Evolutionary conservation across 345 rosid genomes (phyloP).

Genomic region (Populus alba): DNA sequence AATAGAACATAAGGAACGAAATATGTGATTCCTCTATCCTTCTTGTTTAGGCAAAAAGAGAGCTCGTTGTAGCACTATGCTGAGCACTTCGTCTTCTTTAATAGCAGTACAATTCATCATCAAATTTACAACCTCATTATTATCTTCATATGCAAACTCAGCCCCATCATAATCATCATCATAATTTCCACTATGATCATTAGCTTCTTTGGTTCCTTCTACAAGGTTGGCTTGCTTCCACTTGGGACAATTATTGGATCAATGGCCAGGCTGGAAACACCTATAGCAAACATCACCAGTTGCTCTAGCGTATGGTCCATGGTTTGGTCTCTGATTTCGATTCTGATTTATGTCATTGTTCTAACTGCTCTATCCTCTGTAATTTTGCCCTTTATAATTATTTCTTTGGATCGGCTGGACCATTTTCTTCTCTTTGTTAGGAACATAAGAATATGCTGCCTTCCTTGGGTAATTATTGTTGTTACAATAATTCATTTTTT

Average conservation of each 20-base stretch:
- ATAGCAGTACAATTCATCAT: neutral
- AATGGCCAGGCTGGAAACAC: neutral
- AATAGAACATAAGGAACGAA: neutral
- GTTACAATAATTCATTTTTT: too few relatives aligned
- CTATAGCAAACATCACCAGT: neutral
- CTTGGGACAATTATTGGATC: neutral
- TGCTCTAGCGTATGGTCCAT: neutral
- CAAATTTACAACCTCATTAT: neutral
- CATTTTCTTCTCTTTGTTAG: neutral
- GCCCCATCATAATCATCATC: neutral
- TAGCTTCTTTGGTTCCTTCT: neutral
- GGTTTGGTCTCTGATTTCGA: neutral
- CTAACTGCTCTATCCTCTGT: neutral
- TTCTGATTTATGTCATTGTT: neutral
- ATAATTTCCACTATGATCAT: too few relatives aligned
- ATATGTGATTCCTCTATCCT: neutral
- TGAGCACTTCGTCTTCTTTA: neutral
- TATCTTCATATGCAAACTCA: neutral
- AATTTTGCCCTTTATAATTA: neutral
- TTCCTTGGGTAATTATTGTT: neutral
- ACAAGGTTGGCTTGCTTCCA: neutral
- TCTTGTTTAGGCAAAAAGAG: too few relatives aligned
- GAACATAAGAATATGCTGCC: neutral
- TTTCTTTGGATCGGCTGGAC: too few relatives aligned
- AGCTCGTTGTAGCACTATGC: neutral